Base-by-base conservation (phyloP, 2,329 filamentous ascomycete species). In the Pezicula rhizophila region DNA sequence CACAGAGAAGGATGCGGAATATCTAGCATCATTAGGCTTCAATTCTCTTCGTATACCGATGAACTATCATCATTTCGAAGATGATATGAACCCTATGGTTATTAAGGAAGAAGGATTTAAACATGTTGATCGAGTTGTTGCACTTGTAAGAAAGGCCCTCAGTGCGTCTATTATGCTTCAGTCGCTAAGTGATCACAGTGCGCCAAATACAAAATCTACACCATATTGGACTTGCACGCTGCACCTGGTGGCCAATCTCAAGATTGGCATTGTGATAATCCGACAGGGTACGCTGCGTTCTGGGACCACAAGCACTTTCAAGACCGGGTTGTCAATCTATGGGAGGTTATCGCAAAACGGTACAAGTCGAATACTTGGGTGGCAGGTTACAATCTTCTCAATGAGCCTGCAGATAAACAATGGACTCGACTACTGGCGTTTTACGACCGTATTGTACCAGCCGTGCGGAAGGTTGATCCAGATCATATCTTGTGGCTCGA, bases 1-100 rank as follows among this genome's bases (percentile, higher is more conserved):
- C 62, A 74, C 73, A 2, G 75, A 78, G 8, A 66, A 68, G 1
- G 78, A 82, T 47, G 78, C 78, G 11, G 69, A 71, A 23, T 80
- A 78, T 62, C 77, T 78, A 52, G 70, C 74, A 2, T 73, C 67
- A 0, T 58, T 78, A 2, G 75, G 75, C 0, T 62, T 80, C 23
- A 80, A 80, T 58, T 80, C 75, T 57, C 66, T 81, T 3, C 71
- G 78, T 0, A 65, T 82, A 3, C 77, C 78, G 0, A 78, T 82
- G 63, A 81, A 81, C 58, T 79, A 80, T 55, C 12, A 39, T 7
- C 71, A 74, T 56, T 70, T 75, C 44, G 70, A 73, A 49, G 70
- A 74, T 55, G 69, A 72, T 52, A 70, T 70, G 67, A 70, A 72
- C 25, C 71, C 72, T 0, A 60, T 65, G 1, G 68, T 71, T 1